These are phyloP conservation scores for Pilatotrama ljubarskyi DNA, from an alignment of 768 basidiomycete species.

Conservation along the genomic window DNA sequence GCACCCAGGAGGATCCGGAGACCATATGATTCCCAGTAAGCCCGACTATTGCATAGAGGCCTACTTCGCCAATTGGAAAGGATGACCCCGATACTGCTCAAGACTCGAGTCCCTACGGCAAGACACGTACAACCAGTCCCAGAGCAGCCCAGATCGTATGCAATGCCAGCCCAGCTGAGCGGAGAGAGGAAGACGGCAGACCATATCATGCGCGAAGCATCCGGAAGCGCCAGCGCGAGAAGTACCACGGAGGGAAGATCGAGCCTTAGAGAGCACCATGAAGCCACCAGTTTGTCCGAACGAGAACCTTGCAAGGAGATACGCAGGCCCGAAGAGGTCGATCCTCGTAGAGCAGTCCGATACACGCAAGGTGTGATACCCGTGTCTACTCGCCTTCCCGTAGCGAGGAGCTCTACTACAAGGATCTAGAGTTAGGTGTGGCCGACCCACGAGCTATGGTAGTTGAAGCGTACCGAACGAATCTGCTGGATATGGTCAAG, in stretches of 20 bases:
- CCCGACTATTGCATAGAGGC: too few species aligned
- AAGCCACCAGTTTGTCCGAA: neutral
- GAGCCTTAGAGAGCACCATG: neutral
- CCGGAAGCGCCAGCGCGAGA: neutral
- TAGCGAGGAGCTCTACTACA: neutral
- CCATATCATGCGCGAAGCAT: neutral
- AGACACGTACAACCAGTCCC: neutral
- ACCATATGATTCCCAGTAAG: too few species aligned
- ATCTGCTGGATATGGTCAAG: too few species aligned
- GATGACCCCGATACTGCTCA: too few species aligned
- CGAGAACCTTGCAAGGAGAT: neutral
- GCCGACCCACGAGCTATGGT: too few species aligned
- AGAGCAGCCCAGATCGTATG: neutral
- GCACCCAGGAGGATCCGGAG: too few species aligned
- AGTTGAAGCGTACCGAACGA: neutral
- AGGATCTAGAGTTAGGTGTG: neutral
- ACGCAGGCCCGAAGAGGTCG: neutral
- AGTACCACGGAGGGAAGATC: neutral
- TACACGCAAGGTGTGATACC: slow-evolving; percentile 8
- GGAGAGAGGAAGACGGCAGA: neutral
- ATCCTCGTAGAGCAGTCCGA: neutral
- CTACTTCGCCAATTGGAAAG: too few species aligned
- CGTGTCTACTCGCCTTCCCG: neutral
- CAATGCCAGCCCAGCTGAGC: neutral
- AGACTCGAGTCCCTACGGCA: too few species aligned